Evolutionary conservation across 768 basidiomycete genomes (phyloP), one percentile per base, ranked within the genome.

Genomic region (Termitomyces sp.): DNA sequence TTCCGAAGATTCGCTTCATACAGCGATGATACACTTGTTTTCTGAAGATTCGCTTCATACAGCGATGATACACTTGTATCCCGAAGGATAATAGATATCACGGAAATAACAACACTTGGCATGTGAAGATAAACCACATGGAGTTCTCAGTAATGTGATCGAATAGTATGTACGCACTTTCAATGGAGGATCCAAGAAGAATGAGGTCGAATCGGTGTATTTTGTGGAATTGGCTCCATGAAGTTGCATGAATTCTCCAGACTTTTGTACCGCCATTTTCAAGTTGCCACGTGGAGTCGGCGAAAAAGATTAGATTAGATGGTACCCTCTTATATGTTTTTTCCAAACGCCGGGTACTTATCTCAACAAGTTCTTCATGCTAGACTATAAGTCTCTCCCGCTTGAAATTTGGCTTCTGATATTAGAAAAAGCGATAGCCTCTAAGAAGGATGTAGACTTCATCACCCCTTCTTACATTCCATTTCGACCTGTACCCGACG

Each of bases 401-500:
- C 71, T 78, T 20, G 86, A 87, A 65, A 66, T 87, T 34, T 86
- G 83, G 85, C 70, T 83, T 12, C 67, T 79, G 51, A 77, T 87
- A 17, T 76, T 87, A 53, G 72, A 74, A 56, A 76, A 77, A 76
- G 79, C 80, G 29, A 76, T 76, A 42, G 57, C 63, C 5, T 72
- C 70, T 42, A 68, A 71, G 51, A 63, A 62, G 29, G 58, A 65
- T 25, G 66, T 71, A 43, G 70, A 72, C 47, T 49, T 72, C 12
- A 61, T 72, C 60, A 59, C 61, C 32, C 55, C 69, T 34, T 63
- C 65, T 32, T 83, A 86, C 66, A 66, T 67, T 29, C 85, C 86
- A 2, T 88, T 88, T 71, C 75, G 79, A 43, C 66, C 69, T 1
- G 64, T 75, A 37, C 68, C 73, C 52, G 60, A 69, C 62, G 69